Evolutionary conservation across 169 alveolate genomes (phyloP), one percentile per base, ranked within the genome.

Genomic region (Plasmodium falciparum): DNA sequence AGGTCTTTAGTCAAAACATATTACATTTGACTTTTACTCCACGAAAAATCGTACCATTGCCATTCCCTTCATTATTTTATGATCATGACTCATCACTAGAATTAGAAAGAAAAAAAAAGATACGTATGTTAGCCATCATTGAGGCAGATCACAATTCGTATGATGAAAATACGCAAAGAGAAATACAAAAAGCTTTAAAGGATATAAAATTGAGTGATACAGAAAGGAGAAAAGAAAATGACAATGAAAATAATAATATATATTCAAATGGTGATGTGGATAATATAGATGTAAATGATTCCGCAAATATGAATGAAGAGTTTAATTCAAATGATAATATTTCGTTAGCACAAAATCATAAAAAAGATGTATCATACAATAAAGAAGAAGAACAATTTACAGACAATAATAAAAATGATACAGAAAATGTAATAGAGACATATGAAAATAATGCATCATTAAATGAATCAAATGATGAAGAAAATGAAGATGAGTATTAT

Each of bases 11-110:
- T 71, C 97, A 97, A 65, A 90, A 89, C 45, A 88, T 91, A 17
- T 66, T 98, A 52, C 97, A 95, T 11, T 95, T 98, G 54, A 95
- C 94, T 54, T 97, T 97, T 92, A 98, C 99, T 0, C 99, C 99
- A 0, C 91, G 99, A 69, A 93, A 95, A 56, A 78, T 98, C 89
- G 93, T 95, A 7, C 93, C 95, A 4, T 88, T 97, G 73, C 98
- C 99, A 59, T 94, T 97, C 73, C 94, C 93, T 73, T 92, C 94
- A 49, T 89, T 94, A 17, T 93, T 89, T 59, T 73, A 88, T 54
- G 94, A 90, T n/a, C 89, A 88, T 61, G 93, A 80, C 20, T 80
- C 92, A 3, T 90, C 93, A 8, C 24, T 89, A 17, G 94, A 61
- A 72, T 65, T 74, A 33, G 92, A 89, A 43, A 17, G 73, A 63